phyloP scores from a whole-genome alignment of 371 early-diverging fungal species.

The Batkoa obscura region DNA sequence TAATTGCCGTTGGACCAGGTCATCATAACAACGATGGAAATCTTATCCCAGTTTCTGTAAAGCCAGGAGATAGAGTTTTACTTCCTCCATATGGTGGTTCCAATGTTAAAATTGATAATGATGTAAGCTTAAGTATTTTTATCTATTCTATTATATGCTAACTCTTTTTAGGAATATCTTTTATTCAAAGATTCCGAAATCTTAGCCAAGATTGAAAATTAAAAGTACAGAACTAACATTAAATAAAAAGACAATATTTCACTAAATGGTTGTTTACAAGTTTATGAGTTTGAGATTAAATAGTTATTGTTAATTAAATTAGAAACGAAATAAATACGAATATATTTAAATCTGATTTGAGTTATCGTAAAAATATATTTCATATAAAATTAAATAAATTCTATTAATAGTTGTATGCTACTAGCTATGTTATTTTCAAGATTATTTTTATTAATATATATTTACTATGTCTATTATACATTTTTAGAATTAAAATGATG shows the following conservation, averaged over 20 bases:
- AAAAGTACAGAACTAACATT: not conserved
- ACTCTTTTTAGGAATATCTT: slow-evolving; percentile 34
- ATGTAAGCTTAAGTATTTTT: slow-evolving; percentile 20
- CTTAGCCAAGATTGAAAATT: slow-evolving; percentile 57
- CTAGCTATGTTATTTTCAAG: too few species aligned
- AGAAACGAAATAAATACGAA: not conserved
- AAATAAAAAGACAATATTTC: not conserved
- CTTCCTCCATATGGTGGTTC: slow-evolving; percentile 88
- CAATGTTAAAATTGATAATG: slow-evolving; percentile 68
- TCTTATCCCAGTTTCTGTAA: slow-evolving; percentile 56
- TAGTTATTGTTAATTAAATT: not conserved
- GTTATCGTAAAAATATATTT: not conserved
- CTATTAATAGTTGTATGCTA: too few species aligned
- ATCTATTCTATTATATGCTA: not conserved
- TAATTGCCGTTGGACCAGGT: slow-evolving; percentile 90
- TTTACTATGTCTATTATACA: too few species aligned
- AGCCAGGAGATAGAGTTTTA: slow-evolving; percentile 83
- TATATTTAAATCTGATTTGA: not conserved
- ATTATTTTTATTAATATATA: too few species aligned
- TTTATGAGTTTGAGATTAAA: not conserved
- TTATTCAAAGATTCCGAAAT: slow-evolving; percentile 80
- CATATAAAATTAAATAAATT: too few species aligned
- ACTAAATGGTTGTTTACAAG: not conserved
- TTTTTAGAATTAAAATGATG: too few species aligned
- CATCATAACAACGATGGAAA: slow-evolving; percentile 66